Evolutionary conservation across 768 basidiomycete species (phyloP).

Genomic region (Boletus subparvulus): DNA sequence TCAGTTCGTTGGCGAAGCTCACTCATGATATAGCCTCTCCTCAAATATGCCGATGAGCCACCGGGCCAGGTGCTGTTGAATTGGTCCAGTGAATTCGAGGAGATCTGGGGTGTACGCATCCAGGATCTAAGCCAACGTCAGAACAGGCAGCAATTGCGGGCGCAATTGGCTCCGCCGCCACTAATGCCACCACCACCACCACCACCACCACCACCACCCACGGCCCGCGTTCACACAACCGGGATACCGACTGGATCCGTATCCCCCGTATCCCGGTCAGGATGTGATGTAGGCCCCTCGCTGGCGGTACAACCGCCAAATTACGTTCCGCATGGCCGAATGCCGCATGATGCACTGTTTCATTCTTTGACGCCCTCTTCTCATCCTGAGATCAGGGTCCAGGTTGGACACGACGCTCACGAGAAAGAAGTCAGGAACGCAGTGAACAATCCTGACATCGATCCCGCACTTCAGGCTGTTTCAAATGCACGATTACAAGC

Average conservation of each 20-base stretch:
- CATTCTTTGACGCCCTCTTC: constrained; percentile 22
- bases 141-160: constrained; percentile 15
- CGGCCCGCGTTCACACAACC: constrained; percentile 18
- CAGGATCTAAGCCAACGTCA: constrained; percentile 42
- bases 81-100: constrained; percentile 65
- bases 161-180: constrained; percentile 18
- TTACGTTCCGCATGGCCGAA: constrained; percentile 34
- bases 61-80: constrained; percentile 48
- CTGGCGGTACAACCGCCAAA: constrained; percentile 27
- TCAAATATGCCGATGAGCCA: constrained; percentile 62
- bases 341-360: constrained; percentile 37
- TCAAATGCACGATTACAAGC: constrained; percentile 22
- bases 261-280: constrained; percentile 21
- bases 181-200: constrained; percentile 34
- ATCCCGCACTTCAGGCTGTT: constrained; percentile 30
- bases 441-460: constrained; percentile 30
- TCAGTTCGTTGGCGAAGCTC: constrained; percentile 26
- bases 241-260: constrained; percentile 13
- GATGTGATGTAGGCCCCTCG: constrained; percentile 18
- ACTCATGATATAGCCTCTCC: constrained; percentile 51
- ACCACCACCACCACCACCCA: constrained; percentile 33
- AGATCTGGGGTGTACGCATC: constrained; percentile 62
- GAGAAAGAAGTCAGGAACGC: constrained; percentile 29
- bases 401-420: constrained; percentile 20
- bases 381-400: constrained; percentile 20